These are phyloP conservation scores for Aspergillus vadensis DNA, from an alignment of 2,329 filamentous ascomycete species.

Conservation along the genomic window DNA sequence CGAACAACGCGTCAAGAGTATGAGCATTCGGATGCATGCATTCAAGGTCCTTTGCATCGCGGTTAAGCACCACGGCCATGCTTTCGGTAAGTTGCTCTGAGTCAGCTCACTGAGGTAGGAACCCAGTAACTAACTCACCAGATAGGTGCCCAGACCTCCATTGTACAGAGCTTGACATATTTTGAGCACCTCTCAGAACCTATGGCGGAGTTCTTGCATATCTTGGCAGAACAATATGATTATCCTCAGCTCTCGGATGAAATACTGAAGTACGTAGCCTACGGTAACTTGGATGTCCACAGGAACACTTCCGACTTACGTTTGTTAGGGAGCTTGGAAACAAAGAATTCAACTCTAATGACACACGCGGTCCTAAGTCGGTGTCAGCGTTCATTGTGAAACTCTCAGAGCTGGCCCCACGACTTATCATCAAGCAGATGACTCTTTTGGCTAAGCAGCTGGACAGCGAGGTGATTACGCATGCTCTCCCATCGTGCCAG, in stretches of 20 bases:
- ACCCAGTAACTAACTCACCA: conserved; percentile 23
- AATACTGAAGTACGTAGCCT: conserved; percentile 63
- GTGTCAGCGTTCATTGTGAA: conserved; percentile 92
- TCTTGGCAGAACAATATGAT: conserved; percentile 94
- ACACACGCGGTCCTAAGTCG: conserved; percentile 92
- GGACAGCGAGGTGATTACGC: conserved; percentile 77
- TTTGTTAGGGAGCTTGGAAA: conserved; percentile 76
- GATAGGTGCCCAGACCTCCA: conserved; percentile 89
- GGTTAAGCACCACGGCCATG: conserved; percentile 96
- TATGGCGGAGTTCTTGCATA: conserved; percentile 97
- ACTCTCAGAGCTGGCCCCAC: conserved; percentile 86
- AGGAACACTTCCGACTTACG: conserved; percentile 23
- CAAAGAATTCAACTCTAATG: conserved; percentile 97
- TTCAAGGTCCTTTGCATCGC: conserved; percentile 97
- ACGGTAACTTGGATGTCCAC: not conserved
- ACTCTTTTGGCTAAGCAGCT: conserved; percentile 90
- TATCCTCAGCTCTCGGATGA: conserved; percentile 94
- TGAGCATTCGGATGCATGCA: conserved; percentile 87
- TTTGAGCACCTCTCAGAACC: conserved; percentile 98
- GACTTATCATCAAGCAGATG: conserved; percentile 96
- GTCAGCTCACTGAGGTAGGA: not conserved
- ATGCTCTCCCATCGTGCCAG: not conserved
- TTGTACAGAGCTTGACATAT: conserved; percentile 96
- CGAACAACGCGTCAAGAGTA: conserved; percentile 87
- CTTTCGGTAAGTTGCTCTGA: conserved; percentile 66